A percentile compares a stretch with the other conserved stretches of the same genome.
phyloP scores from a whole-genome alignment of 495 filamentous ascomycete genomes.

The Aspergillus panamensis region DNA sequence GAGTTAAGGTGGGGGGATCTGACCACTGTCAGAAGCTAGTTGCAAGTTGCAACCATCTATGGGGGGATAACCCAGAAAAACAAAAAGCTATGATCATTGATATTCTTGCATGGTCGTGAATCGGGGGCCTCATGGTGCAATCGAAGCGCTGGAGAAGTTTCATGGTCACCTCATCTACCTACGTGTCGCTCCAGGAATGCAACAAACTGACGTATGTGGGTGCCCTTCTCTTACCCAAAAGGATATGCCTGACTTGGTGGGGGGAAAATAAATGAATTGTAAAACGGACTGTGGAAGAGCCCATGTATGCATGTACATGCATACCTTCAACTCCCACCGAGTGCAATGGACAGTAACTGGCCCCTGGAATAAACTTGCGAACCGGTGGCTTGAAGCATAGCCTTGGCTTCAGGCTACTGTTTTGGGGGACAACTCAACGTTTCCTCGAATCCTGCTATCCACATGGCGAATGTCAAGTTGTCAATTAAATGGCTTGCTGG shows the following conservation, averaged over 20 bases:
- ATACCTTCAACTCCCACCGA: neutral
- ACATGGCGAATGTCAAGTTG: conserved; percentile 10
- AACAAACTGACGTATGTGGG: conserved; percentile 5
- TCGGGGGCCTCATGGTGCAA: neutral
- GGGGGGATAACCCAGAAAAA: neutral
- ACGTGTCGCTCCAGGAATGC: conserved; percentile 5
- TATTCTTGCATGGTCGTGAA: neutral
- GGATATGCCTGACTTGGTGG: neutral
- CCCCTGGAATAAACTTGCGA: conserved; percentile 12
- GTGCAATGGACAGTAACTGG: neutral
- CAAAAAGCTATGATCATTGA: neutral
- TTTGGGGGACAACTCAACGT: conserved; percentile 2
- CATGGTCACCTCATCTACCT: neutral
- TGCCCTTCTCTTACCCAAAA: conserved; percentile 2
- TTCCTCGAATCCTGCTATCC: conserved; percentile 1
- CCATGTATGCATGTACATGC: neutral
- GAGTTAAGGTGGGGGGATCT: neutral
- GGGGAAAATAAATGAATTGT: neutral
- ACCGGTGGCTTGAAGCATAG: neutral
- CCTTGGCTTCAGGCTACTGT: neutral
- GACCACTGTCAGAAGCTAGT: conserved; percentile 3
- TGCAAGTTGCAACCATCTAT: conserved; percentile 1
- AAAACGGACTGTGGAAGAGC: neutral
- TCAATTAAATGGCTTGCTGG: conserved; percentile 10
- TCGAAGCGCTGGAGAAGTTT: neutral